phyloP scores from a whole-genome alignment of 352 stramenopile genomes.

The Phytopythium sindhum region DNA sequence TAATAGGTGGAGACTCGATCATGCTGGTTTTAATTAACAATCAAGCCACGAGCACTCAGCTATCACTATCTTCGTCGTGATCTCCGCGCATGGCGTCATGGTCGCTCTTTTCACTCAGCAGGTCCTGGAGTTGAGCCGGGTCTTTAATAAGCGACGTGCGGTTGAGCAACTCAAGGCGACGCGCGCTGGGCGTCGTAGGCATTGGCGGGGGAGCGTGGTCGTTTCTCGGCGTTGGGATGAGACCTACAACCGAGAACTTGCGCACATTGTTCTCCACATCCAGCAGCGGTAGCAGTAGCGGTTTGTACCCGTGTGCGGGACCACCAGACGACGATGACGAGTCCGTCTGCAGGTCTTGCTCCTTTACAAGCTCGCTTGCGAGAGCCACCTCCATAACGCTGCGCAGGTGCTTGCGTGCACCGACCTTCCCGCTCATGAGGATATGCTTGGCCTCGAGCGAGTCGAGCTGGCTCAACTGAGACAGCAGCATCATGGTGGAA shows the following conservation, averaged over 20 bases:
- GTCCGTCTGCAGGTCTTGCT: not conserved
- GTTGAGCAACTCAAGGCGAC: not conserved
- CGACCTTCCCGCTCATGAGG: conserved; percentile 26
- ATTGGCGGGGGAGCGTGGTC: not conserved
- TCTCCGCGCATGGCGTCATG: not conserved
- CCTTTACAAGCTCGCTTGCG: not conserved
- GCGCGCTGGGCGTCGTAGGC: not conserved
- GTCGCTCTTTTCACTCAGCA: conserved; percentile 1
- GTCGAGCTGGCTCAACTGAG: conserved; percentile 36
- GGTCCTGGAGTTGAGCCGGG: not conserved
- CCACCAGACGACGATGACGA: not conserved
- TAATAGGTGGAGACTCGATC: no score
- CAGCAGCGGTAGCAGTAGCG: not conserved
- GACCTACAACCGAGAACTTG: not conserved
- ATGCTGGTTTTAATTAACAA: not conserved
- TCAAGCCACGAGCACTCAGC: not conserved
- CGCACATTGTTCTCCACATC: conserved; percentile 4
- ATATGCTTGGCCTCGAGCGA: conserved; percentile 50
- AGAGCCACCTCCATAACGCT: not conserved
- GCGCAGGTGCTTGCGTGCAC: conserved; percentile 32
- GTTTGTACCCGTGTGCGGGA: not conserved
- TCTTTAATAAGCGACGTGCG: conserved; percentile 4
- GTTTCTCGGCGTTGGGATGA: not conserved
- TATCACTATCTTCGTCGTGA: not conserved
- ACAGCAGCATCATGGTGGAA: conserved; percentile 48